These are phyloP conservation scores for Amanita exitialis DNA, from an alignment of 768 basidiomycete species.

Conservation along the genomic window DNA sequence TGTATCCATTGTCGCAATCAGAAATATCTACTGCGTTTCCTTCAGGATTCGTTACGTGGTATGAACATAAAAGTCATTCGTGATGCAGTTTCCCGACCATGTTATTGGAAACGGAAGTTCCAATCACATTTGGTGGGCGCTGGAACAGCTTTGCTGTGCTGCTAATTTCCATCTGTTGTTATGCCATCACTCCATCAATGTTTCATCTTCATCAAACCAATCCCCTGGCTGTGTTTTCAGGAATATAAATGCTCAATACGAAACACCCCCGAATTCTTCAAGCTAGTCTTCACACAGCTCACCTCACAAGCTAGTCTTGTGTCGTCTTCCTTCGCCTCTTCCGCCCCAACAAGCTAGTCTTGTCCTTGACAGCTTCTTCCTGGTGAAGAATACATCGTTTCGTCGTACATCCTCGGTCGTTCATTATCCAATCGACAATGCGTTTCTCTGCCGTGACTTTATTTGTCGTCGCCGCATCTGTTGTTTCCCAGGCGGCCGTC, in stretches of 20 bases:
- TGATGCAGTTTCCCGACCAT: no score
- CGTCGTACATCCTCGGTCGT: conserved; percentile 4
- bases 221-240: not conserved
- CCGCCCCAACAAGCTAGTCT: conserved; percentile 2
- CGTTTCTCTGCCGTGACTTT: conserved; percentile 15
- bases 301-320: conserved; percentile 26
- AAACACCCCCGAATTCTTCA: conserved; percentile 7
- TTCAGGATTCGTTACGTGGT: no score
- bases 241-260: conserved; percentile 1
- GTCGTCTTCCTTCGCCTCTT: conserved; percentile 12
- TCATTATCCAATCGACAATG: conserved; percentile 14
- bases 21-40: no score
- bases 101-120: not conserved
- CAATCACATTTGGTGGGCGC: not conserved
- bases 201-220: conserved; percentile 7
- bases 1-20: no score
- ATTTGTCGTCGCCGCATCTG: conserved; percentile 13
- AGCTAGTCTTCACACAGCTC: conserved; percentile 25
- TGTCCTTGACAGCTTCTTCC: conserved; percentile 14
- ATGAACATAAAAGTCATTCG: no score
- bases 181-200: not conserved
- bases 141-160: not conserved
- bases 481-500: conserved; percentile 18
- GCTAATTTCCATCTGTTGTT: not conserved
- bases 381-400: conserved; percentile 14